phyloP scores from a whole-genome alignment of 768 basidiomycete genomes.

The Artomyces pyxidatus region DNA sequence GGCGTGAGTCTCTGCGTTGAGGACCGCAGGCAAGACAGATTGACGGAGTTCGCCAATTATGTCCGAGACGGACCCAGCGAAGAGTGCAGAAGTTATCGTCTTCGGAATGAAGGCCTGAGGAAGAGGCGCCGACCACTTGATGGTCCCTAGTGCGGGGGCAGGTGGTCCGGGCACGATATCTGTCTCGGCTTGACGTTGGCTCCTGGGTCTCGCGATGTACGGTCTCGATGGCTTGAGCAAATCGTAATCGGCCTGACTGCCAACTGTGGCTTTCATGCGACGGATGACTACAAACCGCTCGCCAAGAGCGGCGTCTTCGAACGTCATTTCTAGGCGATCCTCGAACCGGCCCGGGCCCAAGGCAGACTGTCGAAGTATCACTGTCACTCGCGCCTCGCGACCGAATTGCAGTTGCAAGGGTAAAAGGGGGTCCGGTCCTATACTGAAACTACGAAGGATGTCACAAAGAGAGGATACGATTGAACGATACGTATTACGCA shows the following conservation, averaged over 20 bases:
- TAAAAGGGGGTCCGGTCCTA: no score
- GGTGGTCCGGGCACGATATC: conserved; percentile 14
- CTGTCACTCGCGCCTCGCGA: conserved; percentile 12
- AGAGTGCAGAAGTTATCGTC: neutral
- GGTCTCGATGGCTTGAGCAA: conserved; percentile 36
- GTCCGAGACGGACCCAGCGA: neutral
- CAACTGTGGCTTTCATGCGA: conserved; percentile 35
- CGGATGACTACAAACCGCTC: conserved; percentile 44
- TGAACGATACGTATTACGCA: no score
- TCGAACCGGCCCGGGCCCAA: conserved; percentile 43
- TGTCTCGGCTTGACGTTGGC: conserved; percentile 7
- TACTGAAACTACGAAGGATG: no score
- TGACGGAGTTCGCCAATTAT: neutral
- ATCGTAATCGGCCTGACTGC: conserved; percentile 37
- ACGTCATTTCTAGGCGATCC: conserved; percentile 44
- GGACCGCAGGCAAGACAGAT: conserved; percentile 28
- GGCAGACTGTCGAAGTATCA: conserved; percentile 26
- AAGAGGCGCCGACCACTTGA: conserved; percentile 5
- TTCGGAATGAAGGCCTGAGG: neutral
- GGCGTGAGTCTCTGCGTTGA: conserved; percentile 34
- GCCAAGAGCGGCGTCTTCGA: conserved; percentile 36
- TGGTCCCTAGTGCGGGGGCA: conserved; percentile 1
- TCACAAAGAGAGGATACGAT: no score
- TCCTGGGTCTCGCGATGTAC: conserved; percentile 34
- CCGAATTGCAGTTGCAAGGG: conserved; percentile 2